Conservation (phyloP, 1,284 basidiomycete species). For the Pholiota adiposa region DNA sequence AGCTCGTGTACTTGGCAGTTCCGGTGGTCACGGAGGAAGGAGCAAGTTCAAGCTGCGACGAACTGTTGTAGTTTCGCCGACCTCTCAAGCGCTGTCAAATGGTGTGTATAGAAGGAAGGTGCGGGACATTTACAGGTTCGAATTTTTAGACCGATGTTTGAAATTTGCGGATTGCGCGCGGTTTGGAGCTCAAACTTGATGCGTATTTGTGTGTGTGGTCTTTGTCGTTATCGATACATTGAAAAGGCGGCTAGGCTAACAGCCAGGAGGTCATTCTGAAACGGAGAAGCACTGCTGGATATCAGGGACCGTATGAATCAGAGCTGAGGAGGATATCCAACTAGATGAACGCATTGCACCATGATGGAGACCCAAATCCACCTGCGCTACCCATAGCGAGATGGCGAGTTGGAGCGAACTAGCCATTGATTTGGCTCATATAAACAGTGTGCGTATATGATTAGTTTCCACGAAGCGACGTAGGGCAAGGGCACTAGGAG, state of each 20-base stretch:
- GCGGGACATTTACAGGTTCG: conserved; percentile 2
- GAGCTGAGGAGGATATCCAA: too few species aligned
- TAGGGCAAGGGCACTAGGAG: neutral
- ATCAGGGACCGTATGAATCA: neutral
- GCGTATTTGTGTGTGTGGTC: neutral
- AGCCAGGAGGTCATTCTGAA: neutral
- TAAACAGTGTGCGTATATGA: neutral
- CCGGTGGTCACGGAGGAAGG: conserved; percentile 16
- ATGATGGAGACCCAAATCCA: too few species aligned
- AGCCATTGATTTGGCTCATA: neutral
- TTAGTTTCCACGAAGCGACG: neutral
- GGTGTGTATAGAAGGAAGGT: conserved; percentile 2
- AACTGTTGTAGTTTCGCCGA: conserved; percentile 6
- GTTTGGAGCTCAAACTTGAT: neutral
- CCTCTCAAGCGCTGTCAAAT: conserved; percentile 4
- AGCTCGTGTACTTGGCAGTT: conserved; percentile 2
- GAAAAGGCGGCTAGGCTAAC: too few species aligned
- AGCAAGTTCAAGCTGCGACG: conserved; percentile 5
- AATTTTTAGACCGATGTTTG: conserved; percentile 10
- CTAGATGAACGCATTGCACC: too few species aligned
- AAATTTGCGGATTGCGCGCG: conserved; percentile 1
- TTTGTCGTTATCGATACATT: neutral
- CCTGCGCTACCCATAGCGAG: too few species aligned
- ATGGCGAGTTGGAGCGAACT: neutral
- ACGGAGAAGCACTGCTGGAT: neutral